Evolutionary conservation across 2,329 filamentous ascomycete species (phyloP).

Genomic region (Fusarium liriodendri): DNA sequence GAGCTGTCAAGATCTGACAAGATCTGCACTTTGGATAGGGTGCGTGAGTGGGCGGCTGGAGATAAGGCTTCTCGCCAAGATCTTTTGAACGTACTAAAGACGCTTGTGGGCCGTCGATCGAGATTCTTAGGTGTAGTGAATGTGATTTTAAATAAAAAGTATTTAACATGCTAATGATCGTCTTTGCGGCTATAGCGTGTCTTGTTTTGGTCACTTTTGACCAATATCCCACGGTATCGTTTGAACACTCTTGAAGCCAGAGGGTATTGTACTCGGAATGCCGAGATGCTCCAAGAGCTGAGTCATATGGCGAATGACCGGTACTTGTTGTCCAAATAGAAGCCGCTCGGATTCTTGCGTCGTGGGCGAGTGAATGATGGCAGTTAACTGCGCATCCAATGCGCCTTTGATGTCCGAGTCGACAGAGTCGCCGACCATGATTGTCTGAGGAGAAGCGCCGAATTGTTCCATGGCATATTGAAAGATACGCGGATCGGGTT

Average conservation of each 20-base stretch:
- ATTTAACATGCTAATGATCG: neutral
- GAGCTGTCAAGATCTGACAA: neutral
- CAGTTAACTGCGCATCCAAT: neutral
- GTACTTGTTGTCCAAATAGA: neutral
- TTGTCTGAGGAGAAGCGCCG: neutral
- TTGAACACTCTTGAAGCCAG: neutral
- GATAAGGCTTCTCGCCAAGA: neutral
- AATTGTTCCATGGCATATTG: neutral
- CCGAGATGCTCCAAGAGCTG: neutral
- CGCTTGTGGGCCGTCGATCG: neutral
- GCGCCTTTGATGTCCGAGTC: constrained; percentile 18
- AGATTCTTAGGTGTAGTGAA: neutral
- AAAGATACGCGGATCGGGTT: constrained; percentile 9
- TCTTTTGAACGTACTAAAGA: neutral
- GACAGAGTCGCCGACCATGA: constrained; percentile 19
- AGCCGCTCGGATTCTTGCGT: neutral
- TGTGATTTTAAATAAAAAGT: neutral
- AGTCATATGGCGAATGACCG: neutral
- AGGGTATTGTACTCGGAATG: neutral
- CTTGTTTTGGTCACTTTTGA: neutral
- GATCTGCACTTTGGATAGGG: neutral
- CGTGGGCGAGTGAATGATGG: constrained; percentile 8
- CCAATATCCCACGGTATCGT: neutral
- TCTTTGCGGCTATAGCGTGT: neutral
- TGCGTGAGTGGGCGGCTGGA: neutral